A percentile compares a stretch with the other conserved stretches of the same genome.
Conservation (phyloP, 345 rosid genomes). For the Aethionema arabicum region DNA sequence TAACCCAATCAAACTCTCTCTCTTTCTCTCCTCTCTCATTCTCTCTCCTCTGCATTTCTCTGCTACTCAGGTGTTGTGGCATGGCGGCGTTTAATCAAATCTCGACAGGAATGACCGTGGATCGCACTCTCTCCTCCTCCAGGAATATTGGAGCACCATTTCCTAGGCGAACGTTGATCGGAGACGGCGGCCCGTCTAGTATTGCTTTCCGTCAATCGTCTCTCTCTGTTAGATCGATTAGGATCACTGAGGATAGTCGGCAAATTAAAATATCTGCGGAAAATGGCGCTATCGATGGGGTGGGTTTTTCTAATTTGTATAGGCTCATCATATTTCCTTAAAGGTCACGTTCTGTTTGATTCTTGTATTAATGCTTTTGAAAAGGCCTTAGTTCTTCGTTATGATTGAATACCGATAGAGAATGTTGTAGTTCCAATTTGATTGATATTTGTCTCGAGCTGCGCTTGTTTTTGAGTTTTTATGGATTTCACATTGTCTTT, state of each 20-base stretch:
- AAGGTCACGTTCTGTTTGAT: conserved; percentile 20
- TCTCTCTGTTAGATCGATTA: conserved; percentile 48
- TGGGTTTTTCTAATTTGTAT: conserved; percentile 30
- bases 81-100: conserved; percentile 41
- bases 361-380: neutral
- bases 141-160: conserved; percentile 35
- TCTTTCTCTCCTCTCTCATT: neutral
- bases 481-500: neutral
- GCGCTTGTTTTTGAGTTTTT: neutral
- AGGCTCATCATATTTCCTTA: neutral
- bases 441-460: neutral
- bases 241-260: conserved; percentile 29
- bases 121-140: conserved; percentile 45
- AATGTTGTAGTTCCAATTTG: too few species aligned
- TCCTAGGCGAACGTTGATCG: conserved; percentile 14
- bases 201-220: conserved; percentile 22
- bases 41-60: conserved; percentile 28
- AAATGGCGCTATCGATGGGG: conserved; percentile 48
- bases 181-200: conserved; percentile 19
- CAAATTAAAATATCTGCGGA: conserved; percentile 28
- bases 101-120: conserved; percentile 32
- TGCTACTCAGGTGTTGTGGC: conserved; percentile 30
- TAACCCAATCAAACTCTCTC: neutral
- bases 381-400: too few species aligned
- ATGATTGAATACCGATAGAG: too few species aligned